Evolutionary conservation across 306 rosid genomes (phyloP), one percentile per base, ranked within the genome.

Genomic region (Malus sylvestris): DNA sequence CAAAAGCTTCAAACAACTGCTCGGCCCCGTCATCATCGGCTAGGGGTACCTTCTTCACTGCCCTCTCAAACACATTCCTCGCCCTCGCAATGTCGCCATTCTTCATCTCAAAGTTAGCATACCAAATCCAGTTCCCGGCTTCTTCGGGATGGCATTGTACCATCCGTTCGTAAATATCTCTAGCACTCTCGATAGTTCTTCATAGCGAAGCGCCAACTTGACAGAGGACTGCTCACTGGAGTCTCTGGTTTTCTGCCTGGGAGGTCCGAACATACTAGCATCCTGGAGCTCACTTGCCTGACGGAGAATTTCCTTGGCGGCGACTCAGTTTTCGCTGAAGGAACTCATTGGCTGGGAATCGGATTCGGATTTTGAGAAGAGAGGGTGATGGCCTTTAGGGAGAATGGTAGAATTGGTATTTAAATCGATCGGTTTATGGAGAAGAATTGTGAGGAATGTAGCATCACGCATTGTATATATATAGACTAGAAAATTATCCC

Each of bases 91-190:
- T 75, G 55, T 86, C 96, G 1, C 95, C 93, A 58, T 87, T 88
- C 88, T 89, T 91, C 89, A 88, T 88, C 87, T 93, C 98, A 67
- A 91, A 91, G 79, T 91, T 88, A 2, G 98, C 96, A 74, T 79
- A 89, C 10, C 89, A 86, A 20, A 93, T 91, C 96, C 96, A 93
- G 25, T 90, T 85, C 15, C 81, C 82, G 22, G 86, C 89, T 77
- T 70, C 30, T n/a, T 59, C 86, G 0, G 93, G 96, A 40, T 89
- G 96, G 67, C 90, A 86, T 65, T 76, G 84, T 9, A 89, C 91
- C 29, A 89, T 89, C 20, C 85, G 84, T 78, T 90, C 91, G 32
- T 83, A 90, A 15, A 89, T 89, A 70, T 68, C 86, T 64, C 96
- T 80, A 1, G 93, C 98, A 0, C 94, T 85, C 46, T 90, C 91